phyloP scores from a whole-genome alignment of 805 yeast genomes.

The Limtongia smithiae region DNA sequence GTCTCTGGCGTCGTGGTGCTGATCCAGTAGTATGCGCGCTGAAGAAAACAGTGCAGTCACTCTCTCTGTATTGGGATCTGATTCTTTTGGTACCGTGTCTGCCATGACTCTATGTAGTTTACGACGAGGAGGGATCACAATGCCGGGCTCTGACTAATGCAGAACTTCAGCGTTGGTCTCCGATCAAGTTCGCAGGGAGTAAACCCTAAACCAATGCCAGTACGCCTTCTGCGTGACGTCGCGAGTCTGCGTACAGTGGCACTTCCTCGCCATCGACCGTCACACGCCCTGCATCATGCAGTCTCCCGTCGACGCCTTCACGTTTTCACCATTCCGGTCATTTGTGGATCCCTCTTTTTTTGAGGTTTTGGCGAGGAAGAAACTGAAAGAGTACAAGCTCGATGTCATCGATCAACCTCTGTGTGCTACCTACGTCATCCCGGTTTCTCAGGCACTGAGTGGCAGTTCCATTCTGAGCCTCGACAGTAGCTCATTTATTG shows the following conservation, averaged over 20 bases:
- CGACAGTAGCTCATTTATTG: conserved; percentile 29
- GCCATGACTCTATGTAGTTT: too few relatives aligned
- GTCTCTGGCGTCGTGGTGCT: conserved; percentile 40
- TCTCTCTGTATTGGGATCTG: background rate
- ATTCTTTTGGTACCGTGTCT: background rate
- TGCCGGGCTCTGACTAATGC: too few relatives aligned
- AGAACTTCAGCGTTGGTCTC: too few relatives aligned
- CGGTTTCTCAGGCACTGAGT: conserved; percentile 27
- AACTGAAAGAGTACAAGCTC: conserved; percentile 69
- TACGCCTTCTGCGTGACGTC: too few relatives aligned
- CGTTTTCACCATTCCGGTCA: conserved; percentile 56
- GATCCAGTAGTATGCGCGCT: conserved; percentile 24
- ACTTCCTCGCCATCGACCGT: too few relatives aligned
- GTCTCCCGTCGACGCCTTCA: conserved; percentile 22
- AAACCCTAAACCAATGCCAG: too few relatives aligned
- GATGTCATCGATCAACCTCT: conserved; percentile 48
- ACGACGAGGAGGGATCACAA: too few relatives aligned
- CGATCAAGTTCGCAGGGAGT: too few relatives aligned
- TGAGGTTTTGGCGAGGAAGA: conserved; percentile 64
- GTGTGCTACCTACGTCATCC: conserved; percentile 40
- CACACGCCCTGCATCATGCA: too few relatives aligned
- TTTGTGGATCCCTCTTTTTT: conserved; percentile 87
- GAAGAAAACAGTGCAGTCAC: background rate
- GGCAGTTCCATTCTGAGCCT: conserved; percentile 33
- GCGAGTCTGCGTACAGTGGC: too few relatives aligned